Conservation (phyloP, 345 rosid genomes). For the Aquilaria malaccensis region DNA sequence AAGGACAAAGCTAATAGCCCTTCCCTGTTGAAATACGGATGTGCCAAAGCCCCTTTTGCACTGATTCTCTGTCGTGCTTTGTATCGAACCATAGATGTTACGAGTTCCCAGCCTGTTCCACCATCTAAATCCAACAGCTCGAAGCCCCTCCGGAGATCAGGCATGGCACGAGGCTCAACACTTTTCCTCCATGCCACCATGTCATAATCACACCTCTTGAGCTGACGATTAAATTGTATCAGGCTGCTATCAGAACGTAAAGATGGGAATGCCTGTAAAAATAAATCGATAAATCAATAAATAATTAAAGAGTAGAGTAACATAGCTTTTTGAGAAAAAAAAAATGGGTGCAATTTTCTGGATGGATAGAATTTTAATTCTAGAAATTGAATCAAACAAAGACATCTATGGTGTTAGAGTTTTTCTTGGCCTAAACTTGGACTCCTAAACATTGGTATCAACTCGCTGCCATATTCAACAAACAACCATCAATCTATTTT, state of each 20-base stretch:
- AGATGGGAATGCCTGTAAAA: constrained; percentile 65
- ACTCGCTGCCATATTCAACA: no score
- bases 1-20: constrained; percentile 66
- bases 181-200: constrained; percentile 71
- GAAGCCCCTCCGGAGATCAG: constrained; percentile 71
- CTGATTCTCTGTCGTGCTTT: constrained; percentile 90
- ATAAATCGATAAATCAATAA: background rate
- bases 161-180: constrained; percentile 76
- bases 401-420: no score
- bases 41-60: constrained; percentile 81
- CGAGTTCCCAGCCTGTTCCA: constrained; percentile 94
- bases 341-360: background rate
- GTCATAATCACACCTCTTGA: constrained; percentile 91
- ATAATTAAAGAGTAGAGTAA: no score
- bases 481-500: no score
- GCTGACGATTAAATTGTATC: constrained; percentile 89
- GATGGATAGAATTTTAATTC: no score
- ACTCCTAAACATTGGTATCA: no score
- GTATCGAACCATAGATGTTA: constrained; percentile 82
- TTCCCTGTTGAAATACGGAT: constrained; percentile 80
- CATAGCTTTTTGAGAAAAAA: no score
- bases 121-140: constrained; percentile 73
- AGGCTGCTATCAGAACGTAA: constrained; percentile 77
- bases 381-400: no score
- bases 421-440: no score